Base-by-base conservation (phyloP, 2,329 filamentous ascomycete genomes). In the Colletotrichum simmondsii region DNA sequence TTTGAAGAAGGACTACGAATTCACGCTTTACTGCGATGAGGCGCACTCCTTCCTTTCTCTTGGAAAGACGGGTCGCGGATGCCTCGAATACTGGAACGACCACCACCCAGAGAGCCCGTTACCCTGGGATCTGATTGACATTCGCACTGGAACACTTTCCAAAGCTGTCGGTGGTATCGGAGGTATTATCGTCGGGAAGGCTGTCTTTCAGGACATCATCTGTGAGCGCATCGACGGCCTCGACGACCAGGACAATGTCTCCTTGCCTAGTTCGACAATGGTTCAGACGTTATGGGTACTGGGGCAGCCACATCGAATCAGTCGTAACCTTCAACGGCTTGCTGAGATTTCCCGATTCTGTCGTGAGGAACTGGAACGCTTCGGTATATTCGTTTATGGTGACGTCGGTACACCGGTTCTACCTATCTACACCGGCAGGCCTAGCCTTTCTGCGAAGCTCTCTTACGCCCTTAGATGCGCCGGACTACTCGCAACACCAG, bases 21-120 rank as follows among this genome's bases (percentile, higher is more conserved):
- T 76, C 19, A 61, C 58, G 4, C 54, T 76, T 1, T 75, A 71
- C 28, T 76, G 75, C 63, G 72, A 76, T 54, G 75, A 76, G 30
- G 67, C 72, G 1, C 72, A 74, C 35, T 75, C 75, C 0, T 74
- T 76, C 22, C 56, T 75, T 2, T 73, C 74, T 2, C 56, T 75
- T 4, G 75, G 75, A 0, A 66, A 58, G 37, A 75, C 64, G 14
- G 75, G 75, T 7, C 68, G 64, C 5, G 74, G 75, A 28, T 75
- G 72, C 22, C 30, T 75, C 26, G 74, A 76, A 42, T 58, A 72
- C 60, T 74, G 74, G 72, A 76, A 73, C 16, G 66, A 75, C 26
- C 46, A 37, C 24, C 72, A 75, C 4, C 24, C 64, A 22, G 61
- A 73, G 22, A 49, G 14, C 52, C 60, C 56, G 0, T 58, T 74